These are phyloP conservation scores for Saccharomyces hybrid DNA, from an alignment of 1,139 yeast species.

Conservation along the genomic window DNA sequence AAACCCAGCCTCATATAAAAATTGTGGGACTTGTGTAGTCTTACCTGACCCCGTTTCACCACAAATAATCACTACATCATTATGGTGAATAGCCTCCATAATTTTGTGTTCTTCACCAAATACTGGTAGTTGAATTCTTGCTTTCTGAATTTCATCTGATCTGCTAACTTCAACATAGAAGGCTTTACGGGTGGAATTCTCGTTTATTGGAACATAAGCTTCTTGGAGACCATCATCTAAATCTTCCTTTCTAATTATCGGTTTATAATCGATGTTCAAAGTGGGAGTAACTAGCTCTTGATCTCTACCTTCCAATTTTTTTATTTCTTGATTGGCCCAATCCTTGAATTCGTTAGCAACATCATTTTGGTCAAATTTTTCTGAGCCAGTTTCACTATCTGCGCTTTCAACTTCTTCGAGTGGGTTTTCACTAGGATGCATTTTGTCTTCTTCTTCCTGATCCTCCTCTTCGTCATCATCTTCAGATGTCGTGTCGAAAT, in stretches of 20 bases:
- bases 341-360: constrained; percentile 42
- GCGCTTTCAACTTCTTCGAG: constrained; percentile 13
- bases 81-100: constrained; percentile 93
- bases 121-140: constrained; percentile 74
- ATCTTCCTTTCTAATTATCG: constrained; percentile 53
- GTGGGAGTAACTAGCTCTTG: constrained; percentile 41
- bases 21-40: constrained; percentile 72
- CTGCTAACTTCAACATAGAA: constrained; percentile 63
- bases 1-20: constrained; percentile 80
- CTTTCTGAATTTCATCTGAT: constrained; percentile 52
- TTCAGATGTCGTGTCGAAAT: constrained; percentile 35
- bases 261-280: constrained; percentile 43
- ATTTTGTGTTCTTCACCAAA: constrained; percentile 84
- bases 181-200: constrained; percentile 49
- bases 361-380: constrained; percentile 15
- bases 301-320: constrained; percentile 52
- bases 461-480: constrained; percentile 25
- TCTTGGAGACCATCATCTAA: constrained; percentile 55
- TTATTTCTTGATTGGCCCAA: constrained; percentile 46
- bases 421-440: not conserved
- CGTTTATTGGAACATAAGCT: constrained; percentile 49
- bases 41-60: constrained; percentile 91
- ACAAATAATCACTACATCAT: constrained; percentile 84
- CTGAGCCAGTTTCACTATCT: constrained; percentile 14
- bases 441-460: constrained; percentile 15